A percentile compares a stretch with the other conserved stretches of the same genome.
Evolutionary conservation across 2,329 filamentous ascomycete genomes (phyloP).

Genomic region (Cladosporium sp.): DNA sequence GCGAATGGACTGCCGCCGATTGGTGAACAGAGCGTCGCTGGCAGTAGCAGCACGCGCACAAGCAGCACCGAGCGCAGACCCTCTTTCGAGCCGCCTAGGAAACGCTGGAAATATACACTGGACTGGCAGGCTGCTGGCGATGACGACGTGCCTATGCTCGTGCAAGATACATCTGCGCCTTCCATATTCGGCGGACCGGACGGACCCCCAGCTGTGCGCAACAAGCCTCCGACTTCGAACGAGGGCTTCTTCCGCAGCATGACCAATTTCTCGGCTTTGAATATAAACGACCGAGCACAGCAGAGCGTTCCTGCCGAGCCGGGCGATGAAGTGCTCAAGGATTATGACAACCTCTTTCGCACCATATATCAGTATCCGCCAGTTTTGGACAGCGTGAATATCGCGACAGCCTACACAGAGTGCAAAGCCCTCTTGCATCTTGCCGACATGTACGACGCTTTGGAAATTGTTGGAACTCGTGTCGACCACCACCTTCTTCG

Average conservation of each 20-base stretch:
- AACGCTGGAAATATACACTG: slow-evolving; percentile 83
- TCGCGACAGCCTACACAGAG: slow-evolving; percentile 88
- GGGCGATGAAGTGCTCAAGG: slow-evolving; percentile 73
- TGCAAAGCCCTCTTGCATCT: slow-evolving; percentile 86
- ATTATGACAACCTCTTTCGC: slow-evolving; percentile 94
- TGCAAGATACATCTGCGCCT: slow-evolving; percentile 20
- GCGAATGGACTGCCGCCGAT: slow-evolving; percentile 55
- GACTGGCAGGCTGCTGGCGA: slow-evolving; percentile 69
- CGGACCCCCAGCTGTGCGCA: slow-evolving; percentile 57
- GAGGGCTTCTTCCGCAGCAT: slow-evolving; percentile 83
- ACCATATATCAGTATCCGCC: slow-evolving; percentile 95
- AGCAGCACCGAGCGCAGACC: slow-evolving; percentile 40
- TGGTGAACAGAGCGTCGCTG: slow-evolving; percentile 48
- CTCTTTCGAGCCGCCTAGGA: slow-evolving; percentile 46
- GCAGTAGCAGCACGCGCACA: slow-evolving; percentile 37
- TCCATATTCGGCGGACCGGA: slow-evolving; percentile 35
- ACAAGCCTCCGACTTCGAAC: slow-evolving; percentile 63
- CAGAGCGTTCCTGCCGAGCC: slow-evolving; percentile 52
- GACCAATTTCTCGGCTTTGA: slow-evolving; percentile 68
- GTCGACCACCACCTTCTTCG: slow-evolving; percentile 93
- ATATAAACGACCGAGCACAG: slow-evolving; percentile 48
- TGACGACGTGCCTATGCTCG: slow-evolving; percentile 54
- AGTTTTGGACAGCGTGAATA: slow-evolving; percentile 78
- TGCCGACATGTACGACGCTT: slow-evolving; percentile 92
- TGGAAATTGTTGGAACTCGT: slow-evolving; percentile 81